Base-by-base conservation (phyloP, 257 asterid genomes). In the Eustoma russellianum region DNA sequence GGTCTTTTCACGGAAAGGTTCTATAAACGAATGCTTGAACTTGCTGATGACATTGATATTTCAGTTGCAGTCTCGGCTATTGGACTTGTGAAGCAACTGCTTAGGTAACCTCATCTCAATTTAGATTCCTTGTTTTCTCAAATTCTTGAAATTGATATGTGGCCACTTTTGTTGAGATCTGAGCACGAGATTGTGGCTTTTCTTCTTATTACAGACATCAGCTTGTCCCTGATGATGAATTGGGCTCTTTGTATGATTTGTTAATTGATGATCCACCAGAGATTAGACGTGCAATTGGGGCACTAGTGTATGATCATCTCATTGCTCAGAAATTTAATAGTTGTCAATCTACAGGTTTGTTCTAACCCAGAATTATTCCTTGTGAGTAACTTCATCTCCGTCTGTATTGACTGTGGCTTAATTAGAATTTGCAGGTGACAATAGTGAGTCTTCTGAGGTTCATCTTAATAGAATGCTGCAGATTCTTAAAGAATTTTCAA, bases 41-140 rank as follows among this genome's bases (percentile, higher is more conserved):
- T 92, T 74, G 99, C 99, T 63, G 97, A 85, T 67, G 99, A 92
- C 75, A 81, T 77, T 53, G 99, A 92, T 67, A 92, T 88, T 64
- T 80, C 99, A 55, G 99, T 92, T 64, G 82, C 99, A 63, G 99
- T 92, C 57, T 92, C 93, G 78, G 99, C 97, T 52, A 88, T 92
- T 57, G 99, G 97, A 67, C 97, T 92, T 53, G 99, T 88, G 62
- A 92, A 85, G 63, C 97, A 88, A 69, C 83, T 88, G 17, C 64
- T 92, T 57, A 81, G 99, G 99, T 88, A 85, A 46, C 50, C 60
- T 33, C 17, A 9, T 46, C 50, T 53, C 17, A 5, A 55, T 60
- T 17, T 8, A 47, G n/a, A 38, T 10, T 34, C 34, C 40, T 53
- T 53, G 57, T 15, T 28, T 14, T 14, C 41, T 43, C 10, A 46